A percentile compares a stretch with the other conserved stretches of the same genome.
Conservation (phyloP, 1,139 yeast species). For the Sugiyamaella pinicola region DNA sequence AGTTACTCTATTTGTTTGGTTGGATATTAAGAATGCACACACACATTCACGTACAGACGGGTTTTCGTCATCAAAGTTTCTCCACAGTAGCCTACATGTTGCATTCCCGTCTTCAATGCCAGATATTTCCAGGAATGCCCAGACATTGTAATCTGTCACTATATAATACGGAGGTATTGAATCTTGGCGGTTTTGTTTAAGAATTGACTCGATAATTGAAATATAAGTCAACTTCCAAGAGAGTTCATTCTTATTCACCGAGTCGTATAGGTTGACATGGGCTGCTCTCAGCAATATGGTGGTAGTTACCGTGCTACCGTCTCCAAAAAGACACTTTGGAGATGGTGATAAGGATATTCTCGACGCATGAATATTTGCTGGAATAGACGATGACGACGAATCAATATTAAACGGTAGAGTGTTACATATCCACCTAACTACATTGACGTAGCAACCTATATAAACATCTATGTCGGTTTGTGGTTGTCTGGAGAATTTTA, state of each 20-base stretch:
- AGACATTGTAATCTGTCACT: conserved; percentile 31
- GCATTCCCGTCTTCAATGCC: conserved; percentile 10
- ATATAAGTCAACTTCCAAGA: conserved; percentile 6
- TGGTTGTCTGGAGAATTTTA: conserved; percentile 13
- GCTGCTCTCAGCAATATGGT: neutral
- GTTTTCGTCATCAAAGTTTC: conserved; percentile 11
- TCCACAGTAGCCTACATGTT: conserved; percentile 18
- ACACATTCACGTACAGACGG: conserved; percentile 27
- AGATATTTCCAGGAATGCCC: conserved; percentile 27
- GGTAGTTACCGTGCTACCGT: too few species aligned
- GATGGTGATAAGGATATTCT: conserved; percentile 1
- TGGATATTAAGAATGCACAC: conserved; percentile 18
- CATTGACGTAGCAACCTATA: conserved; percentile 19
- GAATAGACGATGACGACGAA: neutral
- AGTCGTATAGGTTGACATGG: conserved; percentile 2
- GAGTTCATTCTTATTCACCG: conserved; percentile 1
- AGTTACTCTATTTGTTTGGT: neutral
- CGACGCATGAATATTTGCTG: neutral
- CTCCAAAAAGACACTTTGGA: neutral
- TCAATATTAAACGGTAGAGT: neutral
- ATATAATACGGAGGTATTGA: conserved; percentile 16
- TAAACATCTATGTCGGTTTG: conserved; percentile 12
- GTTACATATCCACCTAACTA: conserved; percentile 11
- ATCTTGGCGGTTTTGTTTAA: neutral
- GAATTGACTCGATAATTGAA: conserved; percentile 12